Percentiles rank a stretch among this genome's conserved stretches.
phyloP scores from a whole-genome alignment of 495 filamentous ascomycete genomes.

The Aspergillus kassunensis region DNA sequence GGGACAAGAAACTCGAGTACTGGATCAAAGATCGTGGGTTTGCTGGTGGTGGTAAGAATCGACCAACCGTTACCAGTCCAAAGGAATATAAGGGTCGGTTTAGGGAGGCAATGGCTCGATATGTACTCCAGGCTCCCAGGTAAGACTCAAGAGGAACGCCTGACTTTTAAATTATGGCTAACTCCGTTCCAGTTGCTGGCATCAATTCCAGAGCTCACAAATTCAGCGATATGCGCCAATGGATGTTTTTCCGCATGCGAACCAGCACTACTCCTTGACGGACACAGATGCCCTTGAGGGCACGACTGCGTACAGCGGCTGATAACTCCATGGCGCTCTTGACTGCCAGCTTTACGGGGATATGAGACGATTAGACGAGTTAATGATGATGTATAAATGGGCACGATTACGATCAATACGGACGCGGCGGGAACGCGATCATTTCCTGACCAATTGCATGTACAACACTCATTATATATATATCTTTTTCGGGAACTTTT shows the following conservation, averaged over 20 bases:
- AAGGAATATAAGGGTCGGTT: slow-evolving; percentile 97
- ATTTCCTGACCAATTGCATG: neutral
- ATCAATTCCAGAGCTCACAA: slow-evolving; percentile 59
- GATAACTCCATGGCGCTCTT: neutral
- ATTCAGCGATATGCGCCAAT: slow-evolving; percentile 39
- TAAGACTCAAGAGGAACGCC: slow-evolving; percentile 17
- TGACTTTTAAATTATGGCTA: neutral
- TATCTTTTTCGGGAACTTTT: neutral
- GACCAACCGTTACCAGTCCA: slow-evolving; percentile 92
- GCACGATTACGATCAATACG: slow-evolving; percentile 3
- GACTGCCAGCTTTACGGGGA: neutral
- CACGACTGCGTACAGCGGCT: neutral
- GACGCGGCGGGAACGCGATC: neutral
- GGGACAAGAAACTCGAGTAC: slow-evolving; percentile 98
- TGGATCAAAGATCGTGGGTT: slow-evolving; percentile 98
- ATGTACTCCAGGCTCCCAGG: slow-evolving; percentile 72
- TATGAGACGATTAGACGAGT: no score
- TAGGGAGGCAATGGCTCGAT: slow-evolving; percentile 93
- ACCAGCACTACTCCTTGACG: slow-evolving; percentile 16
- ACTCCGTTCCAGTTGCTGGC: slow-evolving; percentile 56
- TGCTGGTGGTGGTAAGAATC: slow-evolving; percentile 77
- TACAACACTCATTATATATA: neutral
- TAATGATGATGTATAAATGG: slow-evolving; percentile 9
- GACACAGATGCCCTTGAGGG: slow-evolving; percentile 26
- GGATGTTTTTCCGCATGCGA: slow-evolving; percentile 27